phyloP scores from a whole-genome alignment of 2,329 filamentous ascomycete species.

The Epicoccum nigrum region DNA sequence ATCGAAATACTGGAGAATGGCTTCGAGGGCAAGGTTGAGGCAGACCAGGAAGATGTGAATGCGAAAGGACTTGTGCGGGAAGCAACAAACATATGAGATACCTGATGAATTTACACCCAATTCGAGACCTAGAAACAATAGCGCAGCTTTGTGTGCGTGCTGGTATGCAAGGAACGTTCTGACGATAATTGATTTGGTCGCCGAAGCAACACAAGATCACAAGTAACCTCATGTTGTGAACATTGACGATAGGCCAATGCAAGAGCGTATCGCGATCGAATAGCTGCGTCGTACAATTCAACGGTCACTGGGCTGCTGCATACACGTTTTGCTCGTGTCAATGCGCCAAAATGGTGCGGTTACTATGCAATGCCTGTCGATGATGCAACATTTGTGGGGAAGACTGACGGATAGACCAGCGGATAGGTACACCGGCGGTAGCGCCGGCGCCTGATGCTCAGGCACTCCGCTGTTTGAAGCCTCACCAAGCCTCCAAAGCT shows the following conservation, averaged over 20 bases:
- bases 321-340: no score
- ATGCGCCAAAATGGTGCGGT: neutral
- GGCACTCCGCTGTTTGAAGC: conserved; percentile 12
- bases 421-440: neutral
- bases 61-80: conserved; percentile 31
- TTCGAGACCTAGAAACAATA: neutral
- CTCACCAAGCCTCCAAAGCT: conserved; percentile 21
- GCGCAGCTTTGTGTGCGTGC: conserved; percentile 2
- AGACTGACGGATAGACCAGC: neutral
- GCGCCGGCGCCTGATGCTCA: conserved; percentile 1
- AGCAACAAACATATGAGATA: conserved; percentile 5
- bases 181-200: conserved; percentile 2
- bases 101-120: neutral
- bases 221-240: neutral
- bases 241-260: conserved; percentile 6
- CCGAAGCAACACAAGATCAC: conserved; percentile 15
- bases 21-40: conserved; percentile 62
- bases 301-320: no score
- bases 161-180: conserved; percentile 7
- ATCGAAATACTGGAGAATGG: conserved; percentile 76
- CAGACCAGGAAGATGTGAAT: conserved; percentile 35
- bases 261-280: neutral
- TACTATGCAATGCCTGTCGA: neutral
- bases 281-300: neutral
- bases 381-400: conserved; percentile 17